These are phyloP conservation scores for Chlorella variabilis DNA, from an alignment of 163 green algal genomes.

Conservation along the genomic window DNA sequence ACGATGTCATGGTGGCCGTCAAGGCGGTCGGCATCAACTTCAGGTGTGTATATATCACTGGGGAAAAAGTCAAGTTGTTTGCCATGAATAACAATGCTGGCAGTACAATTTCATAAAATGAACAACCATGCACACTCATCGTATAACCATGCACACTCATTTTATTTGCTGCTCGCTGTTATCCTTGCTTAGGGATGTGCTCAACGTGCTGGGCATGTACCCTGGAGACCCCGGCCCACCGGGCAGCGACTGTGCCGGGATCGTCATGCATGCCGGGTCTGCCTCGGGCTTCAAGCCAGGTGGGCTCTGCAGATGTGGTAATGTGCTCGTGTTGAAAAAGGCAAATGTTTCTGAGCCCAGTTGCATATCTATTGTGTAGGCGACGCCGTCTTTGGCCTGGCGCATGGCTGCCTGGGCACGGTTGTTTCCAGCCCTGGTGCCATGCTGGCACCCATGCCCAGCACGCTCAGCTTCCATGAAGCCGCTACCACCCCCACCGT, in stretches of 20 bases:
- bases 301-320: not conserved
- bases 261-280: conserved; percentile 49
- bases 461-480: conserved; percentile 47
- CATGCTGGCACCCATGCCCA: conserved; percentile 68
- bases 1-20: conserved; percentile 49
- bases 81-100: too few species aligned
- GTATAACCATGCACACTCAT: too few species aligned
- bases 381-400: conserved; percentile 75
- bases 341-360: too few species aligned
- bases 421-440: conserved; percentile 56
- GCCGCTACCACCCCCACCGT: conserved; percentile 60
- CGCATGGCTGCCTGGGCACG: conserved; percentile 71
- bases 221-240: conserved; percentile 75
- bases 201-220: conserved; percentile 73
- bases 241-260: conserved; percentile 73
- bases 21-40: conserved; percentile 73
- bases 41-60: too few species aligned
- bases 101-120: too few species aligned
- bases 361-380: too few species aligned
- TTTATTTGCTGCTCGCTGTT: not conserved
- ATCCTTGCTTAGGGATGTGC: conserved; percentile 56
- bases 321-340: too few species aligned
- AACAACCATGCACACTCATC: too few species aligned
- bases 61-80: too few species aligned
- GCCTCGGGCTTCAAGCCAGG: conserved; percentile 32